phyloP scores from a whole-genome alignment of 768 basidiomycete species.

The Cystobasidium onofrii region DNA sequence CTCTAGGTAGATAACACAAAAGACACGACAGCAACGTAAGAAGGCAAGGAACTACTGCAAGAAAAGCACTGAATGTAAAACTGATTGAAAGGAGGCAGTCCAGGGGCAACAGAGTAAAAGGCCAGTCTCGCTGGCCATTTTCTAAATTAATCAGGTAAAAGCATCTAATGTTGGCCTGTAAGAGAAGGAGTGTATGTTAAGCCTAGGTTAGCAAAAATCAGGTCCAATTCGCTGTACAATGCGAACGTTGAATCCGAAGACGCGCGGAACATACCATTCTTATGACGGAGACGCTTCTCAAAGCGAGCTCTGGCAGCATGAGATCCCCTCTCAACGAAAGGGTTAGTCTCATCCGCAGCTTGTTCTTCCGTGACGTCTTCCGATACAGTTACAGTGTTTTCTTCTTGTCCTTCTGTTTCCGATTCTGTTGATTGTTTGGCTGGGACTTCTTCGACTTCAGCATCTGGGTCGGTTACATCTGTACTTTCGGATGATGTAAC shows the following conservation, averaged over 20 bases:
- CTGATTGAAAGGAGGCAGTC: too few species aligned
- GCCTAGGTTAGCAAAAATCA: too few species aligned
- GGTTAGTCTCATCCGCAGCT: background rate
- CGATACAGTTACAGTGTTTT: too few species aligned
- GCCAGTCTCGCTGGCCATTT: too few species aligned
- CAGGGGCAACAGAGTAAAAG: too few species aligned
- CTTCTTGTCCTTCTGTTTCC: background rate
- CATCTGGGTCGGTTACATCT: background rate
- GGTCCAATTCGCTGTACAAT: too few species aligned
- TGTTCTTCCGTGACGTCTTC: too few species aligned
- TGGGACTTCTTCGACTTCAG: background rate
- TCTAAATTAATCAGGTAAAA: background rate
- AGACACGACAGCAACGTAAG: too few species aligned
- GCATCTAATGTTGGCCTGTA: background rate
- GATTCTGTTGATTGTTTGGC: background rate
- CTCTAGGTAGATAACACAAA: too few species aligned
- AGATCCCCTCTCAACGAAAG: background rate
- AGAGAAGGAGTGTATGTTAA: background rate
- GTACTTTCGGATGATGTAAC: background rate
- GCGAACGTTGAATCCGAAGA: background rate
- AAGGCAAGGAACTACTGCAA: too few species aligned
- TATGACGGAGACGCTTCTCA: background rate
- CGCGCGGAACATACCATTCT: background rate
- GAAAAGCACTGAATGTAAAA: too few species aligned
- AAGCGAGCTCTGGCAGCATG: slow-evolving; percentile 4